These are phyloP conservation scores for Cercospora zeae-maydis DNA, from an alignment of 2,329 filamentous ascomycete genomes.

Conservation along the genomic window DNA sequence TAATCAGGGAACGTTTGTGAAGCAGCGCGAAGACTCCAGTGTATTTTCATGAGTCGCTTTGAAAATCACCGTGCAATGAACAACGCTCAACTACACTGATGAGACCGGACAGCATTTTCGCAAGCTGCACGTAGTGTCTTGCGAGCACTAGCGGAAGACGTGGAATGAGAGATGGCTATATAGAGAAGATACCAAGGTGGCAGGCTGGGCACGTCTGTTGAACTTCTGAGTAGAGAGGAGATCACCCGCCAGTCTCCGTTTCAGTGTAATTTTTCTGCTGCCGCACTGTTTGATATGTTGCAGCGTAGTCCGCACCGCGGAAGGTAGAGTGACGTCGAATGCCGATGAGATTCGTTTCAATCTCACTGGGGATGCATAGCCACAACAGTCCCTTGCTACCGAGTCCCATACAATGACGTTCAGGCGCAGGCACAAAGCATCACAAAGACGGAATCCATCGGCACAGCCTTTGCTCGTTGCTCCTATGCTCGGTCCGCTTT, in stretches of 20 bases:
- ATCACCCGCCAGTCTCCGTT: not conserved
- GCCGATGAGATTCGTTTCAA: too few relatives aligned
- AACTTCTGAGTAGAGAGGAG: not conserved
- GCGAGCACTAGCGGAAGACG: too few relatives aligned
- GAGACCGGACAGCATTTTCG: too few relatives aligned
- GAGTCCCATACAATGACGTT: not conserved
- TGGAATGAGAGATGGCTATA: not conserved
- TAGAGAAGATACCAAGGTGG: not conserved
- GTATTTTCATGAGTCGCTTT: too few relatives aligned
- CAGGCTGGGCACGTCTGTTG: not conserved
- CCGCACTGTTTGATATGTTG: not conserved
- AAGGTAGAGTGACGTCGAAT: not conserved
- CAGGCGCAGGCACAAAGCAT: not conserved
- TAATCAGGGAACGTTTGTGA: too few relatives aligned
- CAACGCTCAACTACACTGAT: too few relatives aligned
- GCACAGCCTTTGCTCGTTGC: not conserved
- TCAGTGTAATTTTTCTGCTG: not conserved
- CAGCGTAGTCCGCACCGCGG: not conserved
- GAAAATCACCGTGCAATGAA: too few relatives aligned
- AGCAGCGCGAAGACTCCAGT: too few relatives aligned
- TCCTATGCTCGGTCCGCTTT: not conserved
- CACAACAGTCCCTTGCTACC: too few relatives aligned
- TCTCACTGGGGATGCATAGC: too few relatives aligned
- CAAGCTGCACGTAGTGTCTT: too few relatives aligned
- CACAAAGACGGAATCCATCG: not conserved